phyloP scores from a whole-genome alignment of 805 yeast species.

The Pichia phayaonensis region DNA sequence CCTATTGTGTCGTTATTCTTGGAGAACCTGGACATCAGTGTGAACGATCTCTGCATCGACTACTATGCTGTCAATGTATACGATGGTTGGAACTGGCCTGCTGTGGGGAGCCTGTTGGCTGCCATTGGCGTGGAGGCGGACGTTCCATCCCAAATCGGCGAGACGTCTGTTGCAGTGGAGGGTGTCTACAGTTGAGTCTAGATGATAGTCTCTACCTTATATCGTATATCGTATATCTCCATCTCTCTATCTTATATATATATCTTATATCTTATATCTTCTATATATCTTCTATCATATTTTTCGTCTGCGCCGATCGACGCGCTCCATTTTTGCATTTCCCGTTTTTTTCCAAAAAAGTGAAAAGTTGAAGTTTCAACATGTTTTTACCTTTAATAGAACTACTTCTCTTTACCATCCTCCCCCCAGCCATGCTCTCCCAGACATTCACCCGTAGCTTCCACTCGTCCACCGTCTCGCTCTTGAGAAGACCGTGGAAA shows the following conservation, averaged over 20 bases:
- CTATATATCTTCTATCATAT: too few species aligned
- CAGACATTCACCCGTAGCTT: constrained; percentile 2
- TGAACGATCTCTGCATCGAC: background rate
- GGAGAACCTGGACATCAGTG: background rate
- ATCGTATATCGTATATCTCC: background rate
- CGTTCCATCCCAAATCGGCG: background rate
- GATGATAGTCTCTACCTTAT: too few species aligned
- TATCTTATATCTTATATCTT: too few species aligned
- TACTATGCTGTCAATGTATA: constrained; percentile 9
- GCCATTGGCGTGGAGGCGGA: background rate
- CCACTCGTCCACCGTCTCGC: constrained; percentile 16
- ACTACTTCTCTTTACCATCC: too few species aligned
- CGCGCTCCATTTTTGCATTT: background rate
- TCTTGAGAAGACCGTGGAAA: constrained; percentile 83
- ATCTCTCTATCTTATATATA: too few species aligned
- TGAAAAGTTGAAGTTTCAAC: background rate
- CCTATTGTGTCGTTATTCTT: background rate
- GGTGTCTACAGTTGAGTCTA: background rate
- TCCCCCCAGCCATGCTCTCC: background rate
- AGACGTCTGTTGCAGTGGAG: background rate
- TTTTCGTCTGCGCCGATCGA: background rate
- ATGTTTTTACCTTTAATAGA: too few species aligned
- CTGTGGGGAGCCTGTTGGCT: background rate
- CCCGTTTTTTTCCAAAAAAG: too few species aligned
- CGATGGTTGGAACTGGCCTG: constrained; percentile 10